Evolutionary conservation across 345 rosid genomes (phyloP).

Genomic region (Lepidium didymum): DNA sequence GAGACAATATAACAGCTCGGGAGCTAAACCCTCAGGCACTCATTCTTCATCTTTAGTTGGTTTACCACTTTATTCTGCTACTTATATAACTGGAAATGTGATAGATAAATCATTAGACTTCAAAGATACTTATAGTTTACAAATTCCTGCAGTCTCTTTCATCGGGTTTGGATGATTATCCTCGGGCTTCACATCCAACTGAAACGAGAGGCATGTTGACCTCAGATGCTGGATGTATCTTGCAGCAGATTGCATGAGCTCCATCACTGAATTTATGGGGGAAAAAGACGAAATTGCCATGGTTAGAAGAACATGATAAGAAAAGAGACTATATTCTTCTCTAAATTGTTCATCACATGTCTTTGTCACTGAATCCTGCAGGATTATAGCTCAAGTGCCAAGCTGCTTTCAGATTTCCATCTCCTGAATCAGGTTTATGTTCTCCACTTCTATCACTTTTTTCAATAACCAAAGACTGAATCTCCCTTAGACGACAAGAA

Average conservation of each 20-base stretch:
- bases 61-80: not conserved
- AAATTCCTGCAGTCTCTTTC: constrained; percentile 21
- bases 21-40: constrained; percentile 83
- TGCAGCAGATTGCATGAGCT: constrained; percentile 79
- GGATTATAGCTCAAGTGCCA: constrained; percentile 52
- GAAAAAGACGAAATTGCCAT: constrained; percentile 19
- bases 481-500: not conserved
- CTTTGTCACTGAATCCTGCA: constrained; percentile 30
- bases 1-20: constrained; percentile 50
- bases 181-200: constrained; percentile 91
- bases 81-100: not conserved
- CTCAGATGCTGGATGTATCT: constrained; percentile 98
- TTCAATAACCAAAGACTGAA: not conserved
- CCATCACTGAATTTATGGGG: constrained; percentile 45
- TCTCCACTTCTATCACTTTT: not conserved
- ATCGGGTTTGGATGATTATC: constrained; percentile 92
- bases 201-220: constrained; percentile 83
- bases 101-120: not conserved
- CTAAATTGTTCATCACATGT: not conserved
- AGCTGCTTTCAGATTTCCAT: constrained; percentile 73
- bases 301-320: constrained; percentile 34
- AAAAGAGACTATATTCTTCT: not conserved
- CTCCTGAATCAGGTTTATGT: constrained; percentile 61
- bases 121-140: not conserved
- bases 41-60: not conserved